Percentiles rank a stretch among this genome's conserved stretches.
Conservation (phyloP, 2,329 filamentous ascomycete genomes). For the Orbilia brochopaga region DNA sequence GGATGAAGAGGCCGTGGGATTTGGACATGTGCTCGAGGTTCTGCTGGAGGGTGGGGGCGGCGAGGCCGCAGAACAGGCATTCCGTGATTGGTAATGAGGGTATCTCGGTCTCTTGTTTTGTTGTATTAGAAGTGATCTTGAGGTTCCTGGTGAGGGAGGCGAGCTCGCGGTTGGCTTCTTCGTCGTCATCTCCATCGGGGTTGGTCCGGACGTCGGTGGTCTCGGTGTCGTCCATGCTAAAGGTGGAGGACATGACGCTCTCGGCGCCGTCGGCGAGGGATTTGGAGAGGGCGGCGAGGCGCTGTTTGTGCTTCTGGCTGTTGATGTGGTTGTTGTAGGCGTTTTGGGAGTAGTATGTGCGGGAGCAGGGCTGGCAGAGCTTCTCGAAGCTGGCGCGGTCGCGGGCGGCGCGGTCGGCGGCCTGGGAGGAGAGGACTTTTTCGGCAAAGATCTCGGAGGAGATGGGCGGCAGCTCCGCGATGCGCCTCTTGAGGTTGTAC, state of each 20-base stretch:
- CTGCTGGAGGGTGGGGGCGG: slow-evolving; percentile 74
- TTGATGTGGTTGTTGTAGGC: slow-evolving; percentile 90
- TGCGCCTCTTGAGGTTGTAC: slow-evolving; percentile 94
- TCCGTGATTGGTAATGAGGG: slow-evolving; percentile 46
- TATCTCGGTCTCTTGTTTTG: slow-evolving; percentile 29
- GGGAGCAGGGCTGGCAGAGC: slow-evolving; percentile 78
- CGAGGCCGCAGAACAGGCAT: slow-evolving; percentile 92
- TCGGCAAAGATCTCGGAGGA: slow-evolving; percentile 92
- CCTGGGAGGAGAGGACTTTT: slow-evolving; percentile 90
- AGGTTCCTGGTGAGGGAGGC: slow-evolving; percentile 77
- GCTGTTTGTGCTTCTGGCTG: slow-evolving; percentile 85
- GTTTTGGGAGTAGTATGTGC: slow-evolving; percentile 96
- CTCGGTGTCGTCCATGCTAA: slow-evolving; percentile 84
- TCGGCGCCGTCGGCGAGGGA: slow-evolving; percentile 67
- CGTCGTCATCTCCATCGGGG: slow-evolving; percentile 56
- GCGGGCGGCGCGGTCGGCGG: slow-evolving; percentile 79
- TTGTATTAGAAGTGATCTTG: slow-evolving; percentile 60
- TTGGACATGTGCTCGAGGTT: slow-evolving; percentile 90
- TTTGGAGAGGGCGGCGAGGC: slow-evolving; percentile 64
- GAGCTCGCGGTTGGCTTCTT: slow-evolving; percentile 73
- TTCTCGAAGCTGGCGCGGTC: slow-evolving; percentile 89
- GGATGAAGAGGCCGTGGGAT: slow-evolving; percentile 93
- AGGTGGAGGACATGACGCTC: slow-evolving; percentile 87
- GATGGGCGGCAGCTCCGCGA: slow-evolving; percentile 87
- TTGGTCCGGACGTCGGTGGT: slow-evolving; percentile 11